phyloP scores from a whole-genome alignment of 208 protist species.

The Leishmania aethiopica region DNA sequence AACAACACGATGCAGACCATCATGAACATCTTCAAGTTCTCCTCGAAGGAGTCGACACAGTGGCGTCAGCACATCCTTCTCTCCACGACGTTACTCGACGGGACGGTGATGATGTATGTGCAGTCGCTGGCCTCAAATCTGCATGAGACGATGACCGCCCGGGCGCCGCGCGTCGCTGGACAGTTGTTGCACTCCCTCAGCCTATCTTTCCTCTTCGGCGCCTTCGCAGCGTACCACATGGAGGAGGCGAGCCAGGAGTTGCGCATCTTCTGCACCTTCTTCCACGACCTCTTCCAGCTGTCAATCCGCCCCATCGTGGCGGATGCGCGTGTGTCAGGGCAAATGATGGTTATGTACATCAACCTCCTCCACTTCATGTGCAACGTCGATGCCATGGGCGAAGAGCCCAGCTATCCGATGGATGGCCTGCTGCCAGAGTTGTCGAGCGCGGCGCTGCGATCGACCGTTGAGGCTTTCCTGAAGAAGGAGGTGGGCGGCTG shows the following conservation, averaged over 20 bases:
- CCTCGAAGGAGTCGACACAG: constrained; percentile 62
- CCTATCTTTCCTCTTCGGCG: constrained; percentile 78
- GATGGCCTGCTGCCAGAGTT: constrained; percentile 74
- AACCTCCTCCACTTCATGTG: constrained; percentile 90
- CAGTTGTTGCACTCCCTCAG: constrained; percentile 77
- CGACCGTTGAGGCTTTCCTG: constrained; percentile 68
- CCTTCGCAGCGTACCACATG: constrained; percentile 88
- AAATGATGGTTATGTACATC: constrained; percentile 83
- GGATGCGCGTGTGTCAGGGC: constrained; percentile 49
- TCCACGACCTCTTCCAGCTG: constrained; percentile 81
- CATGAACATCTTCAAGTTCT: constrained; percentile 93
- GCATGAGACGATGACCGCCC: constrained; percentile 37
- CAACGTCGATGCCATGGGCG: constrained; percentile 86
- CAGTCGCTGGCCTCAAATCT: constrained; percentile 57
- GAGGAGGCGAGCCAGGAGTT: constrained; percentile 56
- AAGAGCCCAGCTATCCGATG: constrained; percentile 34
- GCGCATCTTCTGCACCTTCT: constrained; percentile 79
- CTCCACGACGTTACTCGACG: constrained; percentile 85
- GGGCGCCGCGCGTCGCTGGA: constrained; percentile 35
- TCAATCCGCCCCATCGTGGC: constrained; percentile 64
- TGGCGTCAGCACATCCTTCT: constrained; percentile 92
- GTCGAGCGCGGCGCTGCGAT: constrained; percentile 42
- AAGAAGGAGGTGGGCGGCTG: constrained; percentile 68
- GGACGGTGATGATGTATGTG: constrained; percentile 69
- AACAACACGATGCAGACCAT: constrained; percentile 89